These are phyloP conservation scores for Rossbeevera mucosa DNA, from an alignment of 768 basidiomycete species.

Conservation along the genomic window DNA sequence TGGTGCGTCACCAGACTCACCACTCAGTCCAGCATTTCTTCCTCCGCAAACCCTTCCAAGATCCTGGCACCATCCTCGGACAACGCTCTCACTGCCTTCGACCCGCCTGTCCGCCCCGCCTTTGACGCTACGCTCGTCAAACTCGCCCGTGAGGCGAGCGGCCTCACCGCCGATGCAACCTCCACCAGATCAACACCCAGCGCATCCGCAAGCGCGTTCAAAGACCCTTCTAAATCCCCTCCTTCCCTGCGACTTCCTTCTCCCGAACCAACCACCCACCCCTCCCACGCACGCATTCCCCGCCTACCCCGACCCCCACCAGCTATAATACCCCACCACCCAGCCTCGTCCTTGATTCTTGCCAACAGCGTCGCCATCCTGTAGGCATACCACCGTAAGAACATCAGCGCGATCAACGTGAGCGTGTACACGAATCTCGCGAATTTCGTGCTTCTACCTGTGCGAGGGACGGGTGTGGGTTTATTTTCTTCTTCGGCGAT, in stretches of 20 bases:
- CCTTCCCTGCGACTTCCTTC: not conserved
- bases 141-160: slow-evolving; percentile 52
- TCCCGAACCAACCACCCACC: slow-evolving; percentile 4
- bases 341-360: slow-evolving; percentile 46
- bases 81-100: slow-evolving; percentile 38
- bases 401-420: slow-evolving; percentile 36
- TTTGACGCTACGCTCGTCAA: slow-evolving; percentile 46
- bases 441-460: slow-evolving; percentile 3
- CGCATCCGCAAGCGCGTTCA: slow-evolving; percentile 54
- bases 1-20: too few relatives aligned
- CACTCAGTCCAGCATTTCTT: not conserved
- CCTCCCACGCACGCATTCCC: not conserved
- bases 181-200: slow-evolving; percentile 60
- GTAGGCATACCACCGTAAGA: slow-evolving; percentile 52
- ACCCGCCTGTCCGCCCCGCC: slow-evolving; percentile 42
- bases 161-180: slow-evolving; percentile 57
- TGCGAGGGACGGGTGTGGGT: not conserved
- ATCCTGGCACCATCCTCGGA: slow-evolving; percentile 9
- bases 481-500: not conserved
- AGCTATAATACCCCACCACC: slow-evolving; percentile 46
- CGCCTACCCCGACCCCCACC: not conserved
- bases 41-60: not conserved
- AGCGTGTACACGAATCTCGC: slow-evolving; percentile 48
- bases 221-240: slow-evolving; percentile 42
- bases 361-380: slow-evolving; percentile 38